Evolutionary conservation across 2,329 filamentous ascomycete species (phyloP).

Genomic region (Cyclaneusma minus): DNA sequence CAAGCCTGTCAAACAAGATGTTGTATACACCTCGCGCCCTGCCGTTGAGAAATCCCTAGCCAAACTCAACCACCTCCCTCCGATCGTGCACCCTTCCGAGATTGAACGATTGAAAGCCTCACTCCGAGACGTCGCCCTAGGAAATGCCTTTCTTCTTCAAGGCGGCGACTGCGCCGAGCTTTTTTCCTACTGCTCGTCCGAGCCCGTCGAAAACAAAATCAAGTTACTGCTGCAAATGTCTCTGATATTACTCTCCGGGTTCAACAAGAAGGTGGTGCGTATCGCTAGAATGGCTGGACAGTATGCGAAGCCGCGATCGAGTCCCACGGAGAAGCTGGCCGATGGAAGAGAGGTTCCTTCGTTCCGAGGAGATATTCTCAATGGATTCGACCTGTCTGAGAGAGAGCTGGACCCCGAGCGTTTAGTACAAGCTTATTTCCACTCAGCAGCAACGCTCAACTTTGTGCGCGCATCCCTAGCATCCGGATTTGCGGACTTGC

Average conservation of each 20-base stretch:
- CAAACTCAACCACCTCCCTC: constrained; percentile 56
- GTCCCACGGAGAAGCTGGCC: constrained; percentile 67
- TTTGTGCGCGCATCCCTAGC: constrained; percentile 73
- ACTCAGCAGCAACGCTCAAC: constrained; percentile 88
- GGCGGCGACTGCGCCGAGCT: constrained; percentile 95
- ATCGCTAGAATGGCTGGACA: constrained; percentile 95
- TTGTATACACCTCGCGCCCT: constrained; percentile 48
- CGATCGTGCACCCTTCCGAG: constrained; percentile 65
- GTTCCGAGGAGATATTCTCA: constrained; percentile 91
- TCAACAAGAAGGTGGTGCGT: constrained; percentile 67
- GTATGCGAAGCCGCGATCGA: constrained; percentile 90
- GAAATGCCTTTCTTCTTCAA: constrained; percentile 86
- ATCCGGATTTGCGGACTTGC: constrained; percentile 84
- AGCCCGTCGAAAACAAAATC: constrained; percentile 87
- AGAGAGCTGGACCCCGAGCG: constrained; percentile 68
- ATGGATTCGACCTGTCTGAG: constrained; percentile 66
- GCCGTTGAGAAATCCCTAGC: constrained; percentile 42
- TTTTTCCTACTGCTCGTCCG: constrained; percentile 87
- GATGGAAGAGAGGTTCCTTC: constrained; percentile 71
- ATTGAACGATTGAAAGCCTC: constrained; percentile 66
- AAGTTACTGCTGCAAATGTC: constrained; percentile 97
- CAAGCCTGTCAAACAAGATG: constrained; percentile 66
- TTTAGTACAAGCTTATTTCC: constrained; percentile 81
- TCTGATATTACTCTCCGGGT: constrained; percentile 83
- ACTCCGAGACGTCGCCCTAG: constrained; percentile 73